Evolutionary conservation across 2,329 filamentous ascomycete genomes (phyloP), one percentile per base, ranked within the genome.

Genomic region (Penicillium vulpinum): DNA sequence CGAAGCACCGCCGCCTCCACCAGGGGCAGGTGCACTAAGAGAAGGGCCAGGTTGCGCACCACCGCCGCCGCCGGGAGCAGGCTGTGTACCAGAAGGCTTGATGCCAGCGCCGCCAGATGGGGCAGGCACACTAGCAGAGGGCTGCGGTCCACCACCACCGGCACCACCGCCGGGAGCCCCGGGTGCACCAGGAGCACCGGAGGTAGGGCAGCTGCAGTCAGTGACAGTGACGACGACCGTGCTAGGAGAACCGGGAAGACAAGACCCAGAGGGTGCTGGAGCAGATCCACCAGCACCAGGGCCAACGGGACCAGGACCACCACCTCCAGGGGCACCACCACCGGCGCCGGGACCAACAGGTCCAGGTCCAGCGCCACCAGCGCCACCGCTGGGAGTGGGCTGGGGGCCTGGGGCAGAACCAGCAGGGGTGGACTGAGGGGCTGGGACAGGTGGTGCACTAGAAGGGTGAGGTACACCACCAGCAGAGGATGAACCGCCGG

Each of bases 161-260:
- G 39, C 38, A 6, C 51, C 31, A 53, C 28, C 36, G 44, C 59
- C 48, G 21, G 62, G 49, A 5, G 45, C 48, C 47, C 46, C 38
- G 13, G 60, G 46, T 15, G 22, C 46, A 15, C 51, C 50, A 29
- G 59, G 44, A 28, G 44, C 22, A 43, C 47, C 54, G 45, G 57
- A 54, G n/a, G 54, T 46, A 56, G 60, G 26, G 29, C 63, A 62
- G 40, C 54, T 55, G 52, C 65, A 67, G 44, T 59, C 60, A 22
- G 61, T 64, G 15, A 62, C 58, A 31, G 64, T 67, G 21, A 67
- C 46, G 18, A 64, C 67, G 21, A 56, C 64, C 9, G 62, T 40
- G 22, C 66, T 41, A 6, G 58, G 48, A 24, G 57, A 53, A 13
- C 49, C 53, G 3, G 44, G 28, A 8, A 52, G 54, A 49, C 57